phyloP scores from a whole-genome alignment of 345 rosid species.

The Diplotaxis tenuifolia region DNA sequence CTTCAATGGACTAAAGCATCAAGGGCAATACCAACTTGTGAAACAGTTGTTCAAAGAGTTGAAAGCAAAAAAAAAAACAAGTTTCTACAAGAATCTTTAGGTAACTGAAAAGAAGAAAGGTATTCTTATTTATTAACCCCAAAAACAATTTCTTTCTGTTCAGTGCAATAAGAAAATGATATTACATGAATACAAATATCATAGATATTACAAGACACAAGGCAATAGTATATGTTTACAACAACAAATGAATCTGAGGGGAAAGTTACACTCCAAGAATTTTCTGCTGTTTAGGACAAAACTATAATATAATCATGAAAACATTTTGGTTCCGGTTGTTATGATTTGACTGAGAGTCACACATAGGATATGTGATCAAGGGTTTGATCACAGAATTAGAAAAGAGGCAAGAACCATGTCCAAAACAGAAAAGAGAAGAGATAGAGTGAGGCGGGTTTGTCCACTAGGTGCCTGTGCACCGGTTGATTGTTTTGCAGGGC shows the following conservation, averaged over 20 bases:
- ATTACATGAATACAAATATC: conserved; percentile 1
- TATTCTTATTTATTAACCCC: too few relatives aligned
- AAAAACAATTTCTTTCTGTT: conserved; percentile 9
- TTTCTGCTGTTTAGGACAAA: conserved; percentile 10
- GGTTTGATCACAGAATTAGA: conserved; percentile 35
- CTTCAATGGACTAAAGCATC: too few relatives aligned
- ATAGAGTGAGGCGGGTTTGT: conserved; percentile 42
- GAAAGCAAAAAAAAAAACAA: too few relatives aligned
- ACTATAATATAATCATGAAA: conserved; percentile 23
- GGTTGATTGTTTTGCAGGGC: conserved; percentile 25
- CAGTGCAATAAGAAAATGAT: not conserved
- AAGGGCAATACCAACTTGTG: too few relatives aligned
- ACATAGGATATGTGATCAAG: conserved; percentile 8
- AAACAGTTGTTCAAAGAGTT: too few relatives aligned
- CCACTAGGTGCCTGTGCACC: conserved; percentile 43
- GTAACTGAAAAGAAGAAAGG: too few relatives aligned
- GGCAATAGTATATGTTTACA: conserved; percentile 26
- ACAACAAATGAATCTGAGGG: conserved; percentile 29
- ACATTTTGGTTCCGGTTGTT: conserved; percentile 15
- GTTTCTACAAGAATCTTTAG: too few relatives aligned
- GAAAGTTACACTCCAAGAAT: conserved; percentile 28
- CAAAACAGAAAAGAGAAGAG: conserved; percentile 43
- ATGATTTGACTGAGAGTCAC: conserved; percentile 7
- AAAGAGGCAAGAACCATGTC: conserved; percentile 41
- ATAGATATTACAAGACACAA: conserved; percentile 15